Conservation (phyloP, 202 grass and related monocot species). For the Brachypodium distachyon region DNA sequence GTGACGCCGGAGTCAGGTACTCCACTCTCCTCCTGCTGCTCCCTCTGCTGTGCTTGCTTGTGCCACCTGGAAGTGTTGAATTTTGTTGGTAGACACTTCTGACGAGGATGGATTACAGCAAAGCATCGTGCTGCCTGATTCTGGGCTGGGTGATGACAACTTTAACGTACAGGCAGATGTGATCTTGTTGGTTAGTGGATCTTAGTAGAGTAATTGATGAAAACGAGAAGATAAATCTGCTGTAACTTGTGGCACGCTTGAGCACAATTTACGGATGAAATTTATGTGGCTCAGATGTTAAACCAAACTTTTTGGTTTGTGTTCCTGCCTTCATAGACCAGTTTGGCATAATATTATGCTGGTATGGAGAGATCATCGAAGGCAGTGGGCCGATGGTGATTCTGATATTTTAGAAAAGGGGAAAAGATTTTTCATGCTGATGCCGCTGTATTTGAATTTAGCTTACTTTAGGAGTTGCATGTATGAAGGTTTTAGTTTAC, state of each 20-base stretch:
- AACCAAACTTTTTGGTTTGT: not conserved
- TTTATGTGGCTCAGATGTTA: not conserved
- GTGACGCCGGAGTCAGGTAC: constrained; percentile 70
- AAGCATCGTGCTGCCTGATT: not conserved
- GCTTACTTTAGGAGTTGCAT: not conserved
- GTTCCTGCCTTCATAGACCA: no score
- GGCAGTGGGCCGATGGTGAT: no score
- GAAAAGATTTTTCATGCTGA: not conserved
- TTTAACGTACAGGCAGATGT: not conserved
- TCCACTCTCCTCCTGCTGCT: not conserved
- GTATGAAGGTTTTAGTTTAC: not conserved
- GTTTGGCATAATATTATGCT: not conserved
- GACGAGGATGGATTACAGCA: not conserved
- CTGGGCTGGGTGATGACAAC: not conserved
- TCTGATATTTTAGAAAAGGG: not conserved
- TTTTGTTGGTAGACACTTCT: not conserved
- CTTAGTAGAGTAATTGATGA: no score
- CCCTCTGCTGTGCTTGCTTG: no score
- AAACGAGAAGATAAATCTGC: not conserved
- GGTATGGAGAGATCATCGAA: not conserved
- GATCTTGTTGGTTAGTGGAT: not conserved
- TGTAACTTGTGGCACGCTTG: not conserved
- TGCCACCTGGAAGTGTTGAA: no score
- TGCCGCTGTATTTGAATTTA: not conserved
- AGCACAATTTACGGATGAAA: not conserved